Evolutionary conservation across 148 eudicot genomes (phyloP), one percentile per base, ranked within the genome.

Genomic region (Hydrangea macrophylla): DNA sequence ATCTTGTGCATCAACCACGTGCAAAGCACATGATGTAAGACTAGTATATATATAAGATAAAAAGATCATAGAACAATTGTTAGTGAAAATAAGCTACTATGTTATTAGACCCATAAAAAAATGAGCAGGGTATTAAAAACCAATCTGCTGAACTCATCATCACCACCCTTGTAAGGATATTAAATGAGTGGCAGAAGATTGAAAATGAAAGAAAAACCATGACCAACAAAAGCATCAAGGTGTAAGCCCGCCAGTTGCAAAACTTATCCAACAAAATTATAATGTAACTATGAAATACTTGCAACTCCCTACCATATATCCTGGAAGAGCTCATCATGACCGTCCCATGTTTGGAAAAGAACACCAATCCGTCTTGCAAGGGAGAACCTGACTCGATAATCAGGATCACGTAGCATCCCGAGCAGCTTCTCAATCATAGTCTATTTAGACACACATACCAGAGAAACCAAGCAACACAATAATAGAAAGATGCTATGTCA

Each of bases 271-370:
- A 53, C 9, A 62, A 45, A 39, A 53, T 48, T 28, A 51, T 61
- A 33, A 61, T 51, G 32, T 33, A 42, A 11, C 9, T 20, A 17
- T 27, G 22, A 31, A 55, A 64, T 22, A 67, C 58, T 58, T 26
- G 15, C 11, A 23, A 53, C 36, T 66, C 60, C 85, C 73, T 60
- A 92, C 98, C 96, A 90, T 62, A 94, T 77, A 82, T 94, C 98
- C 69, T 77, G 92, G 76, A 90, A 94, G 71, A 94, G 97, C 76
- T 88, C 97, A 68, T 76, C 72, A 71, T 94, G 99, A 25, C 99
- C 99, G 75, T 94, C 99, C 99, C 99, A 94, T 51, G 97, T 90
- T 76, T 86, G 90, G 79, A 94, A 94, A 70, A 94, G 97, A 73
- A 89, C 79, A 68, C 97, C 89, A 74, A 94, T 84, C 62, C 79